phyloP scores from a whole-genome alignment of 768 basidiomycete genomes.

The Pisolithus microcarpus region DNA sequence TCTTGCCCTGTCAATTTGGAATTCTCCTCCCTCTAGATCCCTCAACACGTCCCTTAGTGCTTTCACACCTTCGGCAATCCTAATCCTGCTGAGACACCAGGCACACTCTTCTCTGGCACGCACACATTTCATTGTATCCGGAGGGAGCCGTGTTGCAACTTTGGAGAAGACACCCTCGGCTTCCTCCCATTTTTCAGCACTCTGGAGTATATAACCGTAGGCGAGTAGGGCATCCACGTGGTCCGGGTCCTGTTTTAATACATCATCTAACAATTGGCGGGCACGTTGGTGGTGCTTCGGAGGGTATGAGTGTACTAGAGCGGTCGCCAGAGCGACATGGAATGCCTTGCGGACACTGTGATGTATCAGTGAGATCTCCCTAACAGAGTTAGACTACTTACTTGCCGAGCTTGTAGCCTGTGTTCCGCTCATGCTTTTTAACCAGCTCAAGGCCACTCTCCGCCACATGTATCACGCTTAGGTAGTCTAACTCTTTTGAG shows the following conservation, averaged over 20 bases:
- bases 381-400: constrained; percentile 21
- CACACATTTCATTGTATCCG: constrained; percentile 40
- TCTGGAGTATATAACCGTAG: constrained; percentile 65
- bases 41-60: constrained; percentile 44
- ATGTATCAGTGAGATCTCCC: background rate
- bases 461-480: constrained; percentile 60
- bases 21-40: constrained; percentile 37
- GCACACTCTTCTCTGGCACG: constrained; percentile 76
- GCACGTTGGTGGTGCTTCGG: constrained; percentile 88
- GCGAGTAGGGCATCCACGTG: constrained; percentile 66
- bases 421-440: constrained; percentile 45
- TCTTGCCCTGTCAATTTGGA: constrained; percentile 58
- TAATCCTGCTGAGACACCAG: constrained; percentile 65
- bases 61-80: constrained; percentile 41
- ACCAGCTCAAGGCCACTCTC: constrained; percentile 64
- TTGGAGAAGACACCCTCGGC: constrained; percentile 56
- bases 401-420: constrained; percentile 47
- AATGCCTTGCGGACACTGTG: constrained; percentile 61
- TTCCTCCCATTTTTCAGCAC: constrained; percentile 57
- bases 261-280: constrained; percentile 60
- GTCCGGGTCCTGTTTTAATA: constrained; percentile 55
- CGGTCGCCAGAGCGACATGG: constrained; percentile 63
- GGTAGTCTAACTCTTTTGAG: constrained; percentile 62
- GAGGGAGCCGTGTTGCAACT: constrained; percentile 43
- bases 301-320: constrained; percentile 78